Conservation (phyloP, 2,329 filamentous ascomycete species). For the Fusarium tricinctum region DNA sequence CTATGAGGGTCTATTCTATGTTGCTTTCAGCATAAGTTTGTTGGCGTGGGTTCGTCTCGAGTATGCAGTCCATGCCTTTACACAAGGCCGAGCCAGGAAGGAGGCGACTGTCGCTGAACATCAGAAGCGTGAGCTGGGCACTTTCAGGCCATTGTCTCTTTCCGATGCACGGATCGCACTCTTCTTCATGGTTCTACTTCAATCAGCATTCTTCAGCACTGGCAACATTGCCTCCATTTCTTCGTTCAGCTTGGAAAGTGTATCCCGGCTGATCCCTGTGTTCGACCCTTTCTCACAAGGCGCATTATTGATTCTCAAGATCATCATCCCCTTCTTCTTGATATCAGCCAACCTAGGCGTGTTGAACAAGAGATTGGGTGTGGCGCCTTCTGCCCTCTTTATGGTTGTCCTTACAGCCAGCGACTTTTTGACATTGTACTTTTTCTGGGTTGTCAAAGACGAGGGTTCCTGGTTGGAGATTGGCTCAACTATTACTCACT, state of each 20-base stretch:
- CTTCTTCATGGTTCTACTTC: conserved; percentile 95
- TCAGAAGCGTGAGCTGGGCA: conserved; percentile 32
- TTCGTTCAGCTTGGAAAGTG: conserved; percentile 92
- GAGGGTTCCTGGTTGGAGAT: conserved; percentile 98
- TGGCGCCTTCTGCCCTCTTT: conserved; percentile 90
- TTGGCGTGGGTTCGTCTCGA: conserved; percentile 94
- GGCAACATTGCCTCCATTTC: conserved; percentile 96
- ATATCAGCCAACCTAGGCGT: conserved; percentile 96
- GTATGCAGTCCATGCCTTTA: conserved; percentile 70
- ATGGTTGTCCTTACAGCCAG: conserved; percentile 94
- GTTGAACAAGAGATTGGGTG: conserved; percentile 84
- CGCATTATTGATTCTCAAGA: conserved; percentile 86
- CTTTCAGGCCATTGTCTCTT: conserved; percentile 77
- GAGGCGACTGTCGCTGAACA: conserved; percentile 23
- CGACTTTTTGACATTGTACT: conserved; percentile 92
- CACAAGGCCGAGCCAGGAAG: conserved; percentile 45
- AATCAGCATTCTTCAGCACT: conserved; percentile 96
- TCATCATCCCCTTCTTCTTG: conserved; percentile 92
- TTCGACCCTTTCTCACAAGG: conserved; percentile 96
- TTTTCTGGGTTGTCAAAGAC: conserved; percentile 98
- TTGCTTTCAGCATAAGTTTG: conserved; percentile 85
- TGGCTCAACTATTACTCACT: conserved; percentile 95
- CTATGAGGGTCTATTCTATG: conserved; percentile 96
- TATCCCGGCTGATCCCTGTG: conserved; percentile 86
- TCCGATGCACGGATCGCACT: conserved; percentile 90